A percentile compares a stretch with the other conserved stretches of the same genome.
phyloP scores from a whole-genome alignment of 2,329 filamentous ascomycete species.

The Neonectria coccinea region DNA sequence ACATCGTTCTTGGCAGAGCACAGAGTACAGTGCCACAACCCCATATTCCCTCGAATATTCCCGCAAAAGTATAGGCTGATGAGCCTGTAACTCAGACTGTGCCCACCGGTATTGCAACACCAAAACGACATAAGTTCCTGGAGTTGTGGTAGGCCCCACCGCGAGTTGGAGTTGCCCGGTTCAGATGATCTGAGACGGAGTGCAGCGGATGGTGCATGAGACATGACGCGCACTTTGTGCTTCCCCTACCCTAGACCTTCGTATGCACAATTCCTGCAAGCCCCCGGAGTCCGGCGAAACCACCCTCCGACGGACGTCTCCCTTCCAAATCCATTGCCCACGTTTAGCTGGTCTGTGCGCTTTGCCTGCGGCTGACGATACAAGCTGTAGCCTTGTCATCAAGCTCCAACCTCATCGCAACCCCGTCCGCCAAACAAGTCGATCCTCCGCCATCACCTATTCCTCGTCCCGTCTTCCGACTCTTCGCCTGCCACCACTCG shows the following conservation, averaged over 20 bases:
- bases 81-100: not conserved
- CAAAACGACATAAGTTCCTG: not conserved
- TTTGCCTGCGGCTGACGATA: slow-evolving; percentile 48
- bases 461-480: slow-evolving; percentile 21
- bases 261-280: not conserved
- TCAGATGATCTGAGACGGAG: not conserved
- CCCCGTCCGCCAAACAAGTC: slow-evolving; percentile 29
- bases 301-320: slow-evolving; percentile 31
- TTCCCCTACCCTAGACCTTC: slow-evolving; percentile 34
- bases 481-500: not conserved
- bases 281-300: slow-evolving; percentile 37
- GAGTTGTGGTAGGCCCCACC: not conserved
- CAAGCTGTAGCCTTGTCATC: slow-evolving; percentile 51
- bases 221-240: slow-evolving; percentile 5
- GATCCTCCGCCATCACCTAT: slow-evolving; percentile 32
- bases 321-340: slow-evolving; percentile 24
- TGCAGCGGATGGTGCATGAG: not conserved
- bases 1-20: not conserved
- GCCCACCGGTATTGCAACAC: not conserved
- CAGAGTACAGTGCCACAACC: not conserved
- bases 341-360: slow-evolving; percentile 40
- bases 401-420: slow-evolving; percentile 49
- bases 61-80: not conserved
- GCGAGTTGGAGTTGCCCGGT: not conserved
- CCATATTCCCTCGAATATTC: not conserved